phyloP scores from a whole-genome alignment of 768 basidiomycete genomes.

The Termitomyces sp. region DNA sequence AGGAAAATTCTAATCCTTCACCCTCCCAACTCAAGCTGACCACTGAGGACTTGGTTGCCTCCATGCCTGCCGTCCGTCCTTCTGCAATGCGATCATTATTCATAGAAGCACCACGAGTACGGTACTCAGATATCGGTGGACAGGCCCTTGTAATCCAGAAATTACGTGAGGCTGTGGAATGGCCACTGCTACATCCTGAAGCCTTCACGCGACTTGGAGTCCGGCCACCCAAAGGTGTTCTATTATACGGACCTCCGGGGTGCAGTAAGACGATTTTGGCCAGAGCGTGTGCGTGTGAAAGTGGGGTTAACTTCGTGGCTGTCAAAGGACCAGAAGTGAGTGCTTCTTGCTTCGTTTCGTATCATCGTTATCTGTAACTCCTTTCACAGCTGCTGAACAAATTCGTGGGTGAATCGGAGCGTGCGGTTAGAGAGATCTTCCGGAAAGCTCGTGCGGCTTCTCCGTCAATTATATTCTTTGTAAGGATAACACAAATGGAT shows the following conservation, averaged over 20 bases:
- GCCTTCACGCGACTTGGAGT: slow-evolving; percentile 86
- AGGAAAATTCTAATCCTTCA: slow-evolving; percentile 10
- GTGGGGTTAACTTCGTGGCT: slow-evolving; percentile 92
- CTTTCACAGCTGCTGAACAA: slow-evolving; percentile 81
- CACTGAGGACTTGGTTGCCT: slow-evolving; percentile 56
- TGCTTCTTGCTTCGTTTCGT: not conserved
- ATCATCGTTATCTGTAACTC: not conserved
- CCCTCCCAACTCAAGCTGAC: slow-evolving; percentile 34
- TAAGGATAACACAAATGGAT: slow-evolving; percentile 31
- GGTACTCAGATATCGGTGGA: slow-evolving; percentile 88
- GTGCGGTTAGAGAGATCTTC: slow-evolving; percentile 92
- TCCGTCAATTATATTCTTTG: slow-evolving; percentile 96
- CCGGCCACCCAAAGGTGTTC: slow-evolving; percentile 79
- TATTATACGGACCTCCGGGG: slow-evolving; percentile 95
- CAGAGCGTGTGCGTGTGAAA: slow-evolving; percentile 88
- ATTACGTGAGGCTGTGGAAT: slow-evolving; percentile 87
- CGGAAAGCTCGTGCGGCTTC: slow-evolving; percentile 90
- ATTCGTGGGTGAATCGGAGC: slow-evolving; percentile 96
- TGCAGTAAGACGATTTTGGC: slow-evolving; percentile 95
- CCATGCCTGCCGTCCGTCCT: slow-evolving; percentile 78
- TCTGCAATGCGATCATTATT: slow-evolving; percentile 94
- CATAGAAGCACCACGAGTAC: slow-evolving; percentile 76
- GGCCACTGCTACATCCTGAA: slow-evolving; percentile 86
- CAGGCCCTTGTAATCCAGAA: slow-evolving; percentile 78
- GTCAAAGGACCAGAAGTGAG: slow-evolving; percentile 95